Evolutionary conservation across 805 yeast genomes (phyloP).

Genomic region (Kodamaea restingae): DNA sequence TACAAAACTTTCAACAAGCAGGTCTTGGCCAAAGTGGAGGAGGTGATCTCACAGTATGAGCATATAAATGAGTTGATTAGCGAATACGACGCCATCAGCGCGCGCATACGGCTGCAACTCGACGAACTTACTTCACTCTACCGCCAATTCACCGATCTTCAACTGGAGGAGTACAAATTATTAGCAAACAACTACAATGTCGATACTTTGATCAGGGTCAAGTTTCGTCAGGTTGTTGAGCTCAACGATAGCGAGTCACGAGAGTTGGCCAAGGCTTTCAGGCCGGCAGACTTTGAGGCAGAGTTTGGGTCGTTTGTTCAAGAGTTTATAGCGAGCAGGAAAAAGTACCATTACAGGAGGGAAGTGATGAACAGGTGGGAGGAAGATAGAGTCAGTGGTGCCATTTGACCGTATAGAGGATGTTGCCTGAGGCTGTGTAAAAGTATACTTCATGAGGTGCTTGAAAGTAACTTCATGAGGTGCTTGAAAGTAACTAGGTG

Average conservation of each 20-base stretch:
- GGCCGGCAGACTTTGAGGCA: slow-evolving; percentile 18
- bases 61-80: slow-evolving; percentile 6
- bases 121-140: slow-evolving; percentile 21
- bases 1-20: slow-evolving; percentile 13
- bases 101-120: slow-evolving; percentile 22
- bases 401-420: neutral
- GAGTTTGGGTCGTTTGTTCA: slow-evolving; percentile 16
- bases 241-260: slow-evolving; percentile 20
- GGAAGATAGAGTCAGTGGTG: slow-evolving; percentile 42
- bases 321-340: slow-evolving; percentile 22
- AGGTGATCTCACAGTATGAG: slow-evolving; percentile 5
- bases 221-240: slow-evolving; percentile 23
- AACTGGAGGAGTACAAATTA: slow-evolving; percentile 37
- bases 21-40: slow-evolving; percentile 8
- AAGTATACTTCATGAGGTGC: too few species aligned
- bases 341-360: slow-evolving; percentile 29
- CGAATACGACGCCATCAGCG: slow-evolving; percentile 26
- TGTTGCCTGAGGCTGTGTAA: too few species aligned
- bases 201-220: slow-evolving; percentile 25
- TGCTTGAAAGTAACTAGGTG: too few species aligned
- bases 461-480: too few species aligned
- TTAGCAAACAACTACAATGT: slow-evolving; percentile 35
- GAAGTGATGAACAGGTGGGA: slow-evolving; percentile 42
- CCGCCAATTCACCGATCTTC: slow-evolving; percentile 31
- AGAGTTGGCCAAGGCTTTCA: slow-evolving; percentile 14